Conservation (phyloP, 345 rosid species). For the Hibiscus mutabilis region DNA sequence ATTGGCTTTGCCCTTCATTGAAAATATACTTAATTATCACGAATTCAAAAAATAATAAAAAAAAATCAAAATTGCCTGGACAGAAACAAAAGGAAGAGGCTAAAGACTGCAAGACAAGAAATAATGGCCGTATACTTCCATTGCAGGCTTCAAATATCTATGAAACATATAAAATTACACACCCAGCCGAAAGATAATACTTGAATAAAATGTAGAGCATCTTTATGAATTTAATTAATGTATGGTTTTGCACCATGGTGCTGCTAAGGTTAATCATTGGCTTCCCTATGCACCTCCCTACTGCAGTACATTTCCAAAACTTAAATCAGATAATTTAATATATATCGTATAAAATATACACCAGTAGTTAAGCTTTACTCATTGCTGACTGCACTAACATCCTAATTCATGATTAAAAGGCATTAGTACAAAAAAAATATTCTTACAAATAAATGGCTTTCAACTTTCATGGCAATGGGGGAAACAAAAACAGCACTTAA, state of each 20-base stretch:
- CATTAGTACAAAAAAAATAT: neutral
- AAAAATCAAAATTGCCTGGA: neutral
- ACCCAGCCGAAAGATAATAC: no score
- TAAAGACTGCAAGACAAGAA: neutral
- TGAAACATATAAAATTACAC: neutral
- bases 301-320: neutral
- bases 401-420: neutral
- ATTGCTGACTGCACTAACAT: neutral
- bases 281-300: neutral
- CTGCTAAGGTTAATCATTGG: neutral
- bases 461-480: neutral
- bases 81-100: neutral
- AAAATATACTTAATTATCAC: neutral
- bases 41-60: neutral
- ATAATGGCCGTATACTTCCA: conserved; percentile 12
- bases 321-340: neutral
- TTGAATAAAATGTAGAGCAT: no score
- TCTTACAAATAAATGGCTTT: neutral
- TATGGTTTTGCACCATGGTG: neutral
- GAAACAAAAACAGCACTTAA: neutral
- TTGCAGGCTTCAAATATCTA: neutral
- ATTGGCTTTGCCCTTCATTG: neutral
- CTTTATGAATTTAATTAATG: no score
- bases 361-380: neutral
- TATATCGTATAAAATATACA: neutral